Evolutionary conservation across 179 eudicot genomes (phyloP).

Genomic region (Vitellaria paradoxa): DNA sequence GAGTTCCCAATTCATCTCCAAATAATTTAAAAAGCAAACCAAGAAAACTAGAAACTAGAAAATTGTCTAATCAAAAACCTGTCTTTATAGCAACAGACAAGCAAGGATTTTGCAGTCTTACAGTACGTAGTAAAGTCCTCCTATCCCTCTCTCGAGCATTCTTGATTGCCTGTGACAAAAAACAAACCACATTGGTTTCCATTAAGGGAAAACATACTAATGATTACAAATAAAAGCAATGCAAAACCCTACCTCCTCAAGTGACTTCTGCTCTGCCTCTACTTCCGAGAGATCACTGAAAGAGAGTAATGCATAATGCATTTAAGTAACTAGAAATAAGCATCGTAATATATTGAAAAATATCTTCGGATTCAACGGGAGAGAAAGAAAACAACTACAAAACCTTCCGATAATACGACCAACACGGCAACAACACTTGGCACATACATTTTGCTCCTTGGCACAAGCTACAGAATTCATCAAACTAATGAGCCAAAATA

Average conservation of each 20-base stretch:
- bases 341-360: not conserved
- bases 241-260: constrained; percentile 55
- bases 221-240: not conserved
- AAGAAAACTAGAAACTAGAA: not conserved
- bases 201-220: not conserved
- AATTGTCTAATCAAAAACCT: not conserved
- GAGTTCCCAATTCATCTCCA: not conserved
- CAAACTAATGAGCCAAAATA: not conserved
- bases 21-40: not conserved
- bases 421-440: constrained; percentile 74
- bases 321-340: not conserved
- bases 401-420: constrained; percentile 80
- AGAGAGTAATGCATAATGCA: not conserved
- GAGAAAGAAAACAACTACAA: not conserved
- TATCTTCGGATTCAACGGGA: not conserved
- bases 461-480: constrained; percentile 64
- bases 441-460: constrained; percentile 85
- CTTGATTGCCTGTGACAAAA: constrained; percentile 39
- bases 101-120: constrained; percentile 22
- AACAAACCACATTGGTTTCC: not conserved
- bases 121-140: constrained; percentile 43
- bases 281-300: constrained; percentile 62
- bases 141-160: constrained; percentile 60
- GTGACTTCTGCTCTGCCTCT: constrained; percentile 81
- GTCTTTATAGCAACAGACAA: not conserved